These are phyloP conservation scores for Colletotrichum salicis DNA, from an alignment of 2,329 filamentous ascomycete species.

Conservation along the genomic window DNA sequence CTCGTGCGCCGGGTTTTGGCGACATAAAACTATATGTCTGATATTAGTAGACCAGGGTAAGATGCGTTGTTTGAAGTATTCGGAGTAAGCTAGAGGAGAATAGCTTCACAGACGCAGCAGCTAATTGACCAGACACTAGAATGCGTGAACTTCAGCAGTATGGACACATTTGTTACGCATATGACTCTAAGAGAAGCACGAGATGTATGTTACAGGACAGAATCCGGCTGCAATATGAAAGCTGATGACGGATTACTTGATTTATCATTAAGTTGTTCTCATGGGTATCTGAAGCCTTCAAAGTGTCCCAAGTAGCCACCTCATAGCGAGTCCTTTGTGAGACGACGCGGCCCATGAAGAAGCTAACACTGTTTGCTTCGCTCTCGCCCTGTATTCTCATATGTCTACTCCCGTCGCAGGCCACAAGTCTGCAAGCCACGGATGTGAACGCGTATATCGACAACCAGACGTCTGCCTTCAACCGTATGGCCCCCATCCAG, in stretches of 20 bases:
- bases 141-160: too few species aligned
- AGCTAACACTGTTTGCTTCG: conserved; percentile 54
- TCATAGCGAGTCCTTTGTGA: conserved; percentile 41
- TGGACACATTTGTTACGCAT: too few species aligned
- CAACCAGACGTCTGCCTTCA: background rate
- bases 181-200: too few species aligned
- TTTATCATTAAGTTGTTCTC: background rate
- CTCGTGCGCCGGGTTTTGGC: too few species aligned
- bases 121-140: too few species aligned
- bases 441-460: background rate
- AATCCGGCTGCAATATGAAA: too few species aligned
- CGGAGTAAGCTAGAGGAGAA: too few species aligned
- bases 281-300: conserved; percentile 19
- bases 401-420: conserved; percentile 61
- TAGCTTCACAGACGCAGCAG: too few species aligned
- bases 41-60: too few species aligned
- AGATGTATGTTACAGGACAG: too few species aligned
- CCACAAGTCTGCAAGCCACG: conserved; percentile 77
- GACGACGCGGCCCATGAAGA: conserved; percentile 42
- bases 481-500: background rate
- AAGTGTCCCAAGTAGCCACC: conserved; percentile 40
- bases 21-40: too few species aligned
- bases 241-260: background rate
- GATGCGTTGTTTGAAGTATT: too few species aligned
- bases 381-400: conserved; percentile 79